These are phyloP conservation scores for Diutina sp. DNA, from an alignment of 1,139 yeast genomes.

Conservation along the genomic window DNA sequence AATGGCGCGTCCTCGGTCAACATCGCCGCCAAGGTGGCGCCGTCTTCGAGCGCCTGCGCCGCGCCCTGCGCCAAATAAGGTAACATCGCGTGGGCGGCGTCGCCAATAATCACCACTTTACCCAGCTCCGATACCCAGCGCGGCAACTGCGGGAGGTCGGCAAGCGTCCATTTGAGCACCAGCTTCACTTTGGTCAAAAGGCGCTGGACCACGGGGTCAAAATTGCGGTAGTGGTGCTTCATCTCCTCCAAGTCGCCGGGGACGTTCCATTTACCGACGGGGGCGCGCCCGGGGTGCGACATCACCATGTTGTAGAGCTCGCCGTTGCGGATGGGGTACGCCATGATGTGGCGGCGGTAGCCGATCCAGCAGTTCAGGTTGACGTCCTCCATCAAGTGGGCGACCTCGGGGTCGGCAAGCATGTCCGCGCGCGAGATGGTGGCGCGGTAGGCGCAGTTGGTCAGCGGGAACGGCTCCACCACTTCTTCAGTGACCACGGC, in stretches of 20 bases:
- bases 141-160: constrained; percentile 13
- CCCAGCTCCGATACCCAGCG: constrained; percentile 8
- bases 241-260: constrained; percentile 10
- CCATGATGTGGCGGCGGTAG: constrained; percentile 17
- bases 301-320: constrained; percentile 5
- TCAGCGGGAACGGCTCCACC: constrained; percentile 11
- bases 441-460: constrained; percentile 16
- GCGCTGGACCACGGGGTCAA: constrained; percentile 16
- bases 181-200: constrained; percentile 11
- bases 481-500: neutral
- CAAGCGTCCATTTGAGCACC: constrained; percentile 18
- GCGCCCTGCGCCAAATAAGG: constrained; percentile 5
- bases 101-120: constrained; percentile 4
- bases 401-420: constrained; percentile 13
- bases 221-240: constrained; percentile 11
- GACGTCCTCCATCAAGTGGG: constrained; percentile 11
- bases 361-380: constrained; percentile 21
- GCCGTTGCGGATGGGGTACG: constrained; percentile 13
- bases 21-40: constrained; percentile 7
- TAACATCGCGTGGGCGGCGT: constrained; percentile 5
- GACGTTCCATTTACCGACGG: constrained; percentile 7
- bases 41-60: constrained; percentile 7
- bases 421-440: constrained; percentile 11
- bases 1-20: neutral
- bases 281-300: constrained; percentile 14